Percentiles rank a stretch among this genome's conserved stretches.
These are phyloP conservation scores for Pezicula rhizophila DNA, from an alignment of 2,329 filamentous ascomycete species.

Conservation along the genomic window DNA sequence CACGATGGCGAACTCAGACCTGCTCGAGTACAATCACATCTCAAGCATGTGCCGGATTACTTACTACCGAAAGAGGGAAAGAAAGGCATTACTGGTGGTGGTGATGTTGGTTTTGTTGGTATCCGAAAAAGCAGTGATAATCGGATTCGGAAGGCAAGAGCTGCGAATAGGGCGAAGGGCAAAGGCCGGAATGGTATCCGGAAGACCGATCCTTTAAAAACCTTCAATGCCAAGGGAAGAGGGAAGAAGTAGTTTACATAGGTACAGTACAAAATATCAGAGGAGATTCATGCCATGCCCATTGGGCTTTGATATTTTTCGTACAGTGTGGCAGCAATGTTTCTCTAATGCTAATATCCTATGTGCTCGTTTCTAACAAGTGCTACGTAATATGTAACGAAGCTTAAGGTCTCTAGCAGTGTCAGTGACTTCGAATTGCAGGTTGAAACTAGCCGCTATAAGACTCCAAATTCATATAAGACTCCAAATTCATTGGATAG, in stretches of 20 bases:
- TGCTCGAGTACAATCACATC: conserved; percentile 77
- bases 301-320: background rate
- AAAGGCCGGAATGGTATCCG: conserved; percentile 51
- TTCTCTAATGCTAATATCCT: background rate
- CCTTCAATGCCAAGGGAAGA: conserved; percentile 58
- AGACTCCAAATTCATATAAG: too few species aligned
- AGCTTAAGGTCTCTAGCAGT: too few species aligned
- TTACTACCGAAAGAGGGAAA: conserved; percentile 72
- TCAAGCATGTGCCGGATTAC: conserved; percentile 94
- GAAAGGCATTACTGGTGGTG: conserved; percentile 53
- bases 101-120: conserved; percentile 72
- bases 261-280: background rate
- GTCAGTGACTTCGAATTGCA: too few species aligned
- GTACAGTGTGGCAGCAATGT: background rate
- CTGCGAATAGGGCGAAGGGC: conserved; percentile 39
- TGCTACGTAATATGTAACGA: too few species aligned
- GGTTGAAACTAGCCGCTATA: too few species aligned
- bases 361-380: too few species aligned
- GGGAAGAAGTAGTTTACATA: conserved; percentile 16
- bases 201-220: conserved; percentile 81
- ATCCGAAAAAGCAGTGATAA: conserved; percentile 48
- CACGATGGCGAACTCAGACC: conserved; percentile 86
- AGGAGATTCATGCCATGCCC: background rate
- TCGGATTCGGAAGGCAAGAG: conserved; percentile 34
- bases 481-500: too few species aligned